Base-by-base conservation (phyloP, 331 rosid species). In the Rosa hybrid region DNA sequence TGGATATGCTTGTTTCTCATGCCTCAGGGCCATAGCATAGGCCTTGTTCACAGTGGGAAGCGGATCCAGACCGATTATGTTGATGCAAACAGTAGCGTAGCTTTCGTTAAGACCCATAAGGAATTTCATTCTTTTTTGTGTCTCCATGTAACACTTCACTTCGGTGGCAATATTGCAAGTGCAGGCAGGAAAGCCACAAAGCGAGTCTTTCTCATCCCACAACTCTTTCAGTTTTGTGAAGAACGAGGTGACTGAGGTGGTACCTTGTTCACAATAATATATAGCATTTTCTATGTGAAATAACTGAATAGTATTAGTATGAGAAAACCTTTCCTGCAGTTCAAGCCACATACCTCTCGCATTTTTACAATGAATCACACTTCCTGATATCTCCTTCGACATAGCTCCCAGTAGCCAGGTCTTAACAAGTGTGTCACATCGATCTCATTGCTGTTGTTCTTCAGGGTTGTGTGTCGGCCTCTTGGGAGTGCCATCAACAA, bases 341-440 rank as follows among this genome's bases (percentile, higher is more conserved):
- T 76, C 72, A 1, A 12, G 5, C 59, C 72, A 59, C 34, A 59
- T 56, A 4, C 2, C 7, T 1, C 16, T 44, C 0, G 72, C 59
- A 5, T 7, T 34, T 7, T 76, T 62, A 42, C 60, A 76, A 1
- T 42, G n/a, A 7, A 62, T 8, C 0, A 75, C 48, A 18, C 39
- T 75, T 1, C 5, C 0, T 0, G 23, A 12, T 2, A 75, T 75
- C 12, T 76, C 53, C 16, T 76, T 62, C 0, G 72, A 76, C 44
- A 76, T 62, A 0, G 60, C 63, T 4, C n/a, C 71, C 44, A 76
- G 12, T 13, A 76, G 41, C 72, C 72, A 76, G 3, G 80, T 76
- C 30, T 76, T 62, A 41, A 76, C 71, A 0, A 75, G 3, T 1
- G 8, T 30, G 12, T 75, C n/a, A 4, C 80, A 76, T 6, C 62